Evolutionary conservation across 176 grass and related monocot genomes (phyloP).

Genomic region (Triticum monococcum): DNA sequence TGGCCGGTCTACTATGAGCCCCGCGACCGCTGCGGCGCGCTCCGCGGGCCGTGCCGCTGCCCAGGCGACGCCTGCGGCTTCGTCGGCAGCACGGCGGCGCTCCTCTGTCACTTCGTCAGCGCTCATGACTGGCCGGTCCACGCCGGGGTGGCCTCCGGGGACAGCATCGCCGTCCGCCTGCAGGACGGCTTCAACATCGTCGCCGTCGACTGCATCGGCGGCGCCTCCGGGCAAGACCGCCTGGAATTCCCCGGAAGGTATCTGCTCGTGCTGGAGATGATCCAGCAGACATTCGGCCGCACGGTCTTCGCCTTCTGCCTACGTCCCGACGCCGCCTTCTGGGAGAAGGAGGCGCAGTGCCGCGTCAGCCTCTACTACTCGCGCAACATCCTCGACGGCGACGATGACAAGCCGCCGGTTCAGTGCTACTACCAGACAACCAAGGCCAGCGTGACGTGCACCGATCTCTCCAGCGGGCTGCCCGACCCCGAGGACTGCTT

Average conservation of each 20-base stretch:
- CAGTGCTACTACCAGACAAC: not conserved
- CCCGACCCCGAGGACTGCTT: not conserved
- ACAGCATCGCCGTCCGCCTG: not conserved
- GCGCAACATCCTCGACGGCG: not conserved
- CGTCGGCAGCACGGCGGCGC: not conserved
- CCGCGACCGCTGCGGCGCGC: not conserved
- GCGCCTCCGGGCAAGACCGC: not conserved
- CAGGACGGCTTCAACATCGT: constrained; percentile 23
- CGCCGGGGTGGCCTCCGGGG: not conserved
- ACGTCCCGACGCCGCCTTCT: not conserved
- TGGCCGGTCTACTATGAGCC: not conserved
- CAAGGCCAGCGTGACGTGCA: not conserved
- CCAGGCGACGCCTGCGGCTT: not conserved
- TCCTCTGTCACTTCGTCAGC: constrained; percentile 6
- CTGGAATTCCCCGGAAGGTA: not conserved
- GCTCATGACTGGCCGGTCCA: not conserved
- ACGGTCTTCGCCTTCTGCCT: not conserved
- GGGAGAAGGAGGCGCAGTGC: not conserved
- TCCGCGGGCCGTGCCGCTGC: not conserved
- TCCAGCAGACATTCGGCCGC: not conserved
- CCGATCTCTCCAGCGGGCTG: not conserved
- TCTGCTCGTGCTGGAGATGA: not conserved
- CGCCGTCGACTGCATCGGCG: not conserved
- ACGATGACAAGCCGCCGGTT: not conserved
- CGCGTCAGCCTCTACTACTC: not conserved